Base-by-base conservation (phyloP, 2,329 filamentous ascomycete species). In the Penicillium glabrum region DNA sequence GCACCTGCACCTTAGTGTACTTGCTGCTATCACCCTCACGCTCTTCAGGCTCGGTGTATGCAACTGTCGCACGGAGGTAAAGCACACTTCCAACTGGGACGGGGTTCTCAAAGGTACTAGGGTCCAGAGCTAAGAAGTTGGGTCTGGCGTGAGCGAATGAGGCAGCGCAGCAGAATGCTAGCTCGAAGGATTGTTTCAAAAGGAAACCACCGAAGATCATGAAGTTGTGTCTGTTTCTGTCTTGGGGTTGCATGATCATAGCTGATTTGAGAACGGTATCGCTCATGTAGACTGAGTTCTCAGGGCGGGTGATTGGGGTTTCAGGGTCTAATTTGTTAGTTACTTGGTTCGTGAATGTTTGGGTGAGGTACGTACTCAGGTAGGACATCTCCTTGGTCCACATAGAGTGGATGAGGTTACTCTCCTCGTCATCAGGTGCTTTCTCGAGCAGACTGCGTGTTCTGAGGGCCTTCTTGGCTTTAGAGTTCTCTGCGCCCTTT, bases 201-300 rank as follows among this genome's bases (percentile, higher is more conserved):
- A 91, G 81, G 69, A 88, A 90, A 14, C 89, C 89, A 51, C 89
- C 89, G 66, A 91, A 91, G 53, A 91, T 89, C 88, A 90, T 90
- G 71, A 89, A 89, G 66, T 89, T 86, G 72, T 90, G 87, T 2
- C 86, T 75, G 71, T 88, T 88, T 47, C 86, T 82, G 70, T 86
- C 83, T 71, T 89, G 87, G 0, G 89, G 89, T 69, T 90, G 88
- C 88, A 91, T 91, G 62, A 91, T 89, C 64, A 82, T 83, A 11
- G 88, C 86, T 2, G 86, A 86, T 65, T 83, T 83, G 31, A 90
- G 82, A 33, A 79, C 77, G 1, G 86, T 85, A 62, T 83, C 81
- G 59, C 85, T 79, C 82, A 91, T 90, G 66, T 81, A 83, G 37
- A 82, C 73, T 3, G 84, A 81, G 61, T 87, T 86, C 33, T 76